These are phyloP conservation scores for Leishmania aethiopica DNA, from an alignment of 208 protist genomes.

Conservation along the genomic window DNA sequence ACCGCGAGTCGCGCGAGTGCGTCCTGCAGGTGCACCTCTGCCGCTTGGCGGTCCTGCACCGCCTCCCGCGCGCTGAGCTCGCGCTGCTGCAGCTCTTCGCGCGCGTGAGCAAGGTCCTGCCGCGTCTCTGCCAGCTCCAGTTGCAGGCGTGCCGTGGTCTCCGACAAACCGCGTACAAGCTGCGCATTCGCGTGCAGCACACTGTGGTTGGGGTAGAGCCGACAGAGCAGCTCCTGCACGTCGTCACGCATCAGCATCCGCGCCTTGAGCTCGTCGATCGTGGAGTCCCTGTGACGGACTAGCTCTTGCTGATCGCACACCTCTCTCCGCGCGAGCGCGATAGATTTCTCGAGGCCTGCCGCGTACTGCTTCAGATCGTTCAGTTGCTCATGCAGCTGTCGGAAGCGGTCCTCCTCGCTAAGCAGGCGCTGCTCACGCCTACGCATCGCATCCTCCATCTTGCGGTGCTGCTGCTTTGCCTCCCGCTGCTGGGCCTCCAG, in stretches of 20 bases:
- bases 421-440: slow-evolving; percentile 19
- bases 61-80: slow-evolving; percentile 31
- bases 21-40: slow-evolving; percentile 48
- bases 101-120: slow-evolving; percentile 29
- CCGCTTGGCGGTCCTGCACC: slow-evolving; percentile 50
- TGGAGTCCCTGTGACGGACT: slow-evolving; percentile 1
- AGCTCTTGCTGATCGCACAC: slow-evolving; percentile 13
- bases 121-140: slow-evolving; percentile 22
- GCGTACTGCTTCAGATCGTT: slow-evolving; percentile 20
- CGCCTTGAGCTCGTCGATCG: slow-evolving; percentile 30
- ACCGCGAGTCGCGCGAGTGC: slow-evolving; percentile 19
- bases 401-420: slow-evolving; percentile 11
- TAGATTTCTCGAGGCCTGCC: slow-evolving; percentile 16
- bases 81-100: slow-evolving; percentile 21
- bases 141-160: slow-evolving; percentile 21
- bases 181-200: slow-evolving; percentile 41
- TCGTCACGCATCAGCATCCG: slow-evolving; percentile 42
- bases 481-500: slow-evolving; percentile 22
- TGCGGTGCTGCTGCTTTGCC: background rate
- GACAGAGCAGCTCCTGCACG: slow-evolving; percentile 53
- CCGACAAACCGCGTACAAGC: slow-evolving; percentile 17
- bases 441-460: slow-evolving; percentile 16
- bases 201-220: slow-evolving; percentile 62
- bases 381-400: slow-evolving; percentile 20
- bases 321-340: slow-evolving; percentile 18